These are phyloP conservation scores for Antrodiella citrinella DNA, from an alignment of 768 basidiomycete genomes.

Conservation along the genomic window DNA sequence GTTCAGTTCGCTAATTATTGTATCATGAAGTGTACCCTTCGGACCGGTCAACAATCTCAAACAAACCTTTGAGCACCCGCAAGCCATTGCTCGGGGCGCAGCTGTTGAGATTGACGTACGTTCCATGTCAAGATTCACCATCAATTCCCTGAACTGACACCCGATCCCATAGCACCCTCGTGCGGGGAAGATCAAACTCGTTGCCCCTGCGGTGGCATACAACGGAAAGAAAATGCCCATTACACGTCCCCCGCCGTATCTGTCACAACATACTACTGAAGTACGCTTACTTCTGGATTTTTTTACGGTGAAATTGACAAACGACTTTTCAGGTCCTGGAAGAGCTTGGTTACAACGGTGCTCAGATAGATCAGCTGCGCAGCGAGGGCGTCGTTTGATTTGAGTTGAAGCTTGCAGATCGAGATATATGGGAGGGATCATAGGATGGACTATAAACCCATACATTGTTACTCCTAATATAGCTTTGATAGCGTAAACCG, in stretches of 20 bases:
- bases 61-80: slow-evolving; percentile 85
- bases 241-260: slow-evolving; percentile 73
- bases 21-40: slow-evolving; percentile 59
- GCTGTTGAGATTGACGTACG: slow-evolving; percentile 74
- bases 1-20: neutral
- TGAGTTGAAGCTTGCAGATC: no score
- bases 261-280: slow-evolving; percentile 79
- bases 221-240: slow-evolving; percentile 74
- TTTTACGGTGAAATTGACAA: no score
- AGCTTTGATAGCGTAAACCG: no score
- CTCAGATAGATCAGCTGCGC: no score
- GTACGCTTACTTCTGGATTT: no score
- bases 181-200: slow-evolving; percentile 58
- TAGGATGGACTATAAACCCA: no score
- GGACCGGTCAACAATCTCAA: slow-evolving; percentile 90
- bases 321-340: no score
- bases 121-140: slow-evolving; percentile 3
- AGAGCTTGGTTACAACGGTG: no score
- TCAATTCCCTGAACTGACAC: neutral
- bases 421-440: no score
- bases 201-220: slow-evolving; percentile 75
- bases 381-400: no score
- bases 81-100: slow-evolving; percentile 70
- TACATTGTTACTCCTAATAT: no score
- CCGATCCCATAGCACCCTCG: slow-evolving; percentile 23